Percentiles rank a stretch among this genome's conserved stretches.
Conservation (phyloP, 495 filamentous ascomycete genomes). For the Podospora anserina region DNA sequence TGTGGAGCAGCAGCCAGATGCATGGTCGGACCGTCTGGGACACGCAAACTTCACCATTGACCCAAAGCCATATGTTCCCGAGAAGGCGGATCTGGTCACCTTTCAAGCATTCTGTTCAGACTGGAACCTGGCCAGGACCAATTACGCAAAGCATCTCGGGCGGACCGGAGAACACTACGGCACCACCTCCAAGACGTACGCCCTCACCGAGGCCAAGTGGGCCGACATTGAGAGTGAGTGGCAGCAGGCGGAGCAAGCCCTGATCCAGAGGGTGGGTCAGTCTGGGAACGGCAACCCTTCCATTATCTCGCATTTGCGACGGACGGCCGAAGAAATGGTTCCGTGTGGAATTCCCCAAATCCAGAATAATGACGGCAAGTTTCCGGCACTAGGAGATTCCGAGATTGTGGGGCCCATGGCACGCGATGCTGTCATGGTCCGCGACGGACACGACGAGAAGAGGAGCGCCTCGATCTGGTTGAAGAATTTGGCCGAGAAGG, state of each 20-base stretch:
- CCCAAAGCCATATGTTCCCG: constrained; percentile 74
- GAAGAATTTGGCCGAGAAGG: constrained; percentile 44
- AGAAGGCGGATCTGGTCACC: constrained; percentile 52
- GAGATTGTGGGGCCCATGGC: constrained; percentile 94
- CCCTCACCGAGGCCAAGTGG: constrained; percentile 82
- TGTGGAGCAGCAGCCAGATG: constrained; percentile 64
- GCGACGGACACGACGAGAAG: constrained; percentile 39
- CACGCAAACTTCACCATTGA: constrained; percentile 90
- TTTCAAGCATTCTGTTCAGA: constrained; percentile 68
- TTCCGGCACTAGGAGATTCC: constrained; percentile 79
- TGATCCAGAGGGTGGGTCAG: constrained; percentile 48
- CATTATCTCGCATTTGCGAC: constrained; percentile 26
- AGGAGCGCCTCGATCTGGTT: constrained; percentile 41
- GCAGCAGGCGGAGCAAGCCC: constrained; percentile 61
- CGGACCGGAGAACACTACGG: constrained; percentile 87
- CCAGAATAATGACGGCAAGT: constrained; percentile 69
- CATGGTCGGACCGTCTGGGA: constrained; percentile 78
- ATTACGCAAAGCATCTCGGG: constrained; percentile 79
- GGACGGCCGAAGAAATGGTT: constrained; percentile 40
- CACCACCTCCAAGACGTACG: constrained; percentile 75
- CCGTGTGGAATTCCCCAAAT: constrained; percentile 47
- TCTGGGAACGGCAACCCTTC: constrained; percentile 31
- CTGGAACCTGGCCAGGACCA: constrained; percentile 76
- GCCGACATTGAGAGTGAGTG: constrained; percentile 68
- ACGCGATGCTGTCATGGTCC: constrained; percentile 51